These are phyloP conservation scores for Drosera capensis DNA, from an alignment of 148 eudicot genomes.

Conservation along the genomic window DNA sequence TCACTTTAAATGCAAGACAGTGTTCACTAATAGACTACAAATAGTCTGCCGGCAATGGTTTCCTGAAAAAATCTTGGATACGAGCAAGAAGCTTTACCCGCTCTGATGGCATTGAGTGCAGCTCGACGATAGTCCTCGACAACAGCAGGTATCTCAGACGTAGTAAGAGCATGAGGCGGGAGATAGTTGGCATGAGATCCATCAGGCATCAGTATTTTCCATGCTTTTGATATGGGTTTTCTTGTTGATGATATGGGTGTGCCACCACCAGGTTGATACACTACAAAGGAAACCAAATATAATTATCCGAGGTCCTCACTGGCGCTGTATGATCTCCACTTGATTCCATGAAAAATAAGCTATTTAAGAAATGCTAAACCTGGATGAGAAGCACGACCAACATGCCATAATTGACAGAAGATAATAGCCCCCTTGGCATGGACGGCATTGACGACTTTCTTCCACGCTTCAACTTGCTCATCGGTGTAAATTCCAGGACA, in stretches of 20 bases:
- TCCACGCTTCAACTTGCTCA: constrained; percentile 56
- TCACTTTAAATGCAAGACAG: too few relatives aligned
- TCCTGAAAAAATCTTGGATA: too few relatives aligned
- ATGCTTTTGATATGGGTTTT: neutral
- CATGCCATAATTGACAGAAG: constrained; percentile 57
- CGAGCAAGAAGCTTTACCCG: neutral
- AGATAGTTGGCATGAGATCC: neutral
- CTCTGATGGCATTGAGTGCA: neutral
- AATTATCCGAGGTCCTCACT: too few relatives aligned
- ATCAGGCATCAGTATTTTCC: neutral
- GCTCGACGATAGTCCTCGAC: neutral
- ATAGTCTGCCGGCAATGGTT: too few relatives aligned
- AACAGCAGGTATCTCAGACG: neutral
- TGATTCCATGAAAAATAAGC: neutral
- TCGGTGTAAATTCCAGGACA: constrained; percentile 41
- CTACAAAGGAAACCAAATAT: neutral
- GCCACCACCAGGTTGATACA: neutral
- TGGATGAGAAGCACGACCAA: constrained; percentile 52
- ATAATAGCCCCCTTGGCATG: constrained; percentile 42
- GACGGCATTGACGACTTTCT: constrained; percentile 39
- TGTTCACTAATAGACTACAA: too few relatives aligned
- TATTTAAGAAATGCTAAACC: constrained; percentile 9
- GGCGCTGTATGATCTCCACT: too few relatives aligned
- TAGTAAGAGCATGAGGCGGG: neutral
- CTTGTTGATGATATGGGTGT: neutral